Base-by-base conservation (phyloP, 768 basidiomycete species). In the Pleurotus ostreatus region DNA sequence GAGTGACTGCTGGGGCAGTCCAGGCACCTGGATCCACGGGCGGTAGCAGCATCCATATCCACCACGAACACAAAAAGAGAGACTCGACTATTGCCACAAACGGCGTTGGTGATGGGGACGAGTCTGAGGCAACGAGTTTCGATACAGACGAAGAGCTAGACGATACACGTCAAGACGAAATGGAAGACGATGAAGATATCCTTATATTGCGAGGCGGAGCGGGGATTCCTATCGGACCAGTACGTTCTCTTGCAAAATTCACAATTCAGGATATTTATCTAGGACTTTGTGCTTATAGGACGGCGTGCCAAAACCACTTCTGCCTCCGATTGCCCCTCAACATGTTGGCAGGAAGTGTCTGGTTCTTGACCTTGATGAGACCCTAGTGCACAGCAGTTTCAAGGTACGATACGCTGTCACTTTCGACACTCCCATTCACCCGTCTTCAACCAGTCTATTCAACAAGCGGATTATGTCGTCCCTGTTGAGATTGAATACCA, bases 401-500 rank as follows among this genome's bases (percentile, higher is more conserved):
- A 99, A 98, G 85, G 96, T 96, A 59, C 40, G 74, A 15, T 37
- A 12, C 8, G 41, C 45, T 49, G 30, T 30, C 20, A 22, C 51
- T 11, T 16, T 34, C 18, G 37, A 11, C 22, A 39, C 13, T 54
- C 43, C n/a, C 52, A 59, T 43, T 12, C 11, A 41, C 18, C 20
- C 16, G 49, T 58, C 61, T 49, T 23, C 44, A 12, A 25, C 20
- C 67, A 98, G 95, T 91, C 94, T 55, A 92, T 98, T 63, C 82
- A 80, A 61, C 90, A 94, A 65, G 94, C 96, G 26, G 97, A 99
- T 75, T 99, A 94, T 71, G 92, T 98, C 60, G 96, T 99, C 2
- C 97, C 97, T 4, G 97, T 99, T 22, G 97, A 98, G 72, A 99
- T 99, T 60, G 97, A 99, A 68, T 94, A 92, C 62, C 91, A 97